phyloP scores from a whole-genome alignment of 2,329 filamentous ascomycete genomes.

The Penicillium sp. region DNA sequence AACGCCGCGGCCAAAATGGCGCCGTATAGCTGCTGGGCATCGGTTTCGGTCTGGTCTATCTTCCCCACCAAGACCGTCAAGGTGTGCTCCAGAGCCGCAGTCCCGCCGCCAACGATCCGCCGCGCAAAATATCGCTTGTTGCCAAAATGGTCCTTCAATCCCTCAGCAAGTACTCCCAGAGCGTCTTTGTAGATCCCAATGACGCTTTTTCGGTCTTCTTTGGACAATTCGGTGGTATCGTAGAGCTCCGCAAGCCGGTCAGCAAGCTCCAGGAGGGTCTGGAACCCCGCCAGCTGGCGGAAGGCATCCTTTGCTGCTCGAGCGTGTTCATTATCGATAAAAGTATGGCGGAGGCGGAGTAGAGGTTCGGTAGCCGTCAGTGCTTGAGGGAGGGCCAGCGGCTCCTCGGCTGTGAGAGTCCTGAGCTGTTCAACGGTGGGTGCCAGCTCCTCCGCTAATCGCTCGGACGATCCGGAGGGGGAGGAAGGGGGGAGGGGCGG shows the following conservation, averaged over 20 bases:
- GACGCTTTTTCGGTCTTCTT: conserved; percentile 65
- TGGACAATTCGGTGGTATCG: conserved; percentile 60
- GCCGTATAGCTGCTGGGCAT: conserved; percentile 79
- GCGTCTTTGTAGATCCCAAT: conserved; percentile 64
- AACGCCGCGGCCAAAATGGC: conserved; percentile 78
- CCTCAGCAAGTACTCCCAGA: conserved; percentile 68
- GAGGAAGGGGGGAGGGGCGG: conserved; percentile 30
- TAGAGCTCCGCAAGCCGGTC: conserved; percentile 75
- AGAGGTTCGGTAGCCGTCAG: conserved; percentile 57
- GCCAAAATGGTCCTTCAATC: conserved; percentile 75
- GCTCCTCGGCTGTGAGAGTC: conserved; percentile 32
- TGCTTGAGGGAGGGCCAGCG: conserved; percentile 35
- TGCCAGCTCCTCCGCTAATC: conserved; percentile 40
- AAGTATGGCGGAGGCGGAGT: conserved; percentile 66
- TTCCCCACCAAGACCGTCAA: conserved; percentile 66
- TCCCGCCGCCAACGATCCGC: conserved; percentile 74
- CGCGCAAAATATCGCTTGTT: conserved; percentile 86
- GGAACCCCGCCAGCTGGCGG: conserved; percentile 76
- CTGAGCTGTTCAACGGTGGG: conserved; percentile 43
- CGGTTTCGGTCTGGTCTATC: conserved; percentile 49
- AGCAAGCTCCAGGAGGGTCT: conserved; percentile 69
- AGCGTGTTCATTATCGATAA: conserved; percentile 55
- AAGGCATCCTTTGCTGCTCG: conserved; percentile 74
- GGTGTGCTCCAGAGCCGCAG: conserved; percentile 72
- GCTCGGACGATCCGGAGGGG: conserved; percentile 36